phyloP scores from a whole-genome alignment of 345 rosid species.

The Balakata baccata region DNA sequence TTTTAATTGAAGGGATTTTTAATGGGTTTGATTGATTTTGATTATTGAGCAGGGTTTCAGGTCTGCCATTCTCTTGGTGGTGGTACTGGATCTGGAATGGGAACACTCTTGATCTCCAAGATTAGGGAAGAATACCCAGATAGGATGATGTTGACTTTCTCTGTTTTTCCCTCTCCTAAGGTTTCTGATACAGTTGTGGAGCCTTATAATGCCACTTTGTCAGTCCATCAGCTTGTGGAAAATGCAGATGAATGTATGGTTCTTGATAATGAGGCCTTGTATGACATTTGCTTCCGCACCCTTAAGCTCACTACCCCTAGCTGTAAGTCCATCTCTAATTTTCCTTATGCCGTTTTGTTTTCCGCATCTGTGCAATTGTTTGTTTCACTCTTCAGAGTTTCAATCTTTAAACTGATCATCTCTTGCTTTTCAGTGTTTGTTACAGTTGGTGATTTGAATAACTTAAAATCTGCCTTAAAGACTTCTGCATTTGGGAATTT shows the following conservation, averaged over 20 bases:
- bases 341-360: too few species aligned
- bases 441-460: neutral
- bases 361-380: neutral
- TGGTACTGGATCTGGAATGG: conserved; percentile 37
- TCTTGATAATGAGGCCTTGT: conserved; percentile 30
- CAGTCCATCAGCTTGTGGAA: conserved; percentile 32
- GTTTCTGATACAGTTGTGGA: conserved; percentile 34
- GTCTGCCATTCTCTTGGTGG: conserved; percentile 34
- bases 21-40: neutral
- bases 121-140: conserved; percentile 32
- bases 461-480: too few species aligned
- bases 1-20: neutral
- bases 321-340: conserved; percentile 16
- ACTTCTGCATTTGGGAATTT: too few species aligned
- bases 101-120: conserved; percentile 29
- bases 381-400: neutral
- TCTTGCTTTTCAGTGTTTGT: neutral
- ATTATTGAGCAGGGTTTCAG: conserved; percentile 20
- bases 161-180: conserved; percentile 28
- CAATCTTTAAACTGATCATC: neutral
- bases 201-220: conserved; percentile 32
- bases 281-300: conserved; percentile 30
- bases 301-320: conserved; percentile 32
- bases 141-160: conserved; percentile 33
- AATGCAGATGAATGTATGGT: conserved; percentile 35